Percentiles rank a stretch among this genome's conserved stretches.
Conservation (phyloP, 768 basidiomycete genomes). For the Boletus sp. region DNA sequence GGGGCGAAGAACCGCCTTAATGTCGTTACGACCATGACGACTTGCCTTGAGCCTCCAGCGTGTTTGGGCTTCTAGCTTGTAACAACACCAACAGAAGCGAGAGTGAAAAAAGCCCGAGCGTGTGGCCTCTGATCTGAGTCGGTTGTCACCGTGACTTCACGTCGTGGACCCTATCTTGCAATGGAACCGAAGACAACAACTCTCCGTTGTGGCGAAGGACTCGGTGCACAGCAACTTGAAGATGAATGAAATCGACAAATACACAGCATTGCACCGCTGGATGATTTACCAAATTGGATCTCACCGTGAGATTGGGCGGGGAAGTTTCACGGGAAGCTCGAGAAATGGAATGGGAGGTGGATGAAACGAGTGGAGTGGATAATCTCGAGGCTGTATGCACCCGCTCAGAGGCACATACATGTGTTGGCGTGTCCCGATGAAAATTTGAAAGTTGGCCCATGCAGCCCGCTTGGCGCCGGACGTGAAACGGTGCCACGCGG, state of each 20-base stretch:
- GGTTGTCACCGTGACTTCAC: neutral
- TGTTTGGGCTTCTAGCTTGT: neutral
- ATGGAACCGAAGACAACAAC: conserved; percentile 2
- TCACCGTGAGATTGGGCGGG: neutral
- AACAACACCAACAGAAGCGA: no score
- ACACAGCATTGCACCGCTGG: neutral
- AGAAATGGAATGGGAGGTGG: conserved; percentile 5
- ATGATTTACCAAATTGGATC: neutral
- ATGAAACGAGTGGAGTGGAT: neutral
- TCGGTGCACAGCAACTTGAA: neutral
- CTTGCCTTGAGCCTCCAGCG: conserved; percentile 6
- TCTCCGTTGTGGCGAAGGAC: neutral
- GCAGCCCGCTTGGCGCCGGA: neutral
- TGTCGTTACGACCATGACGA: no score
- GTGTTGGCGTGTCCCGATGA: no score
- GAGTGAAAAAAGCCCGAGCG: neutral
- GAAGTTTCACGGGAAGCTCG: neutral
- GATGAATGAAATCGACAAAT: neutral
- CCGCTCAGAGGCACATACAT: neutral
- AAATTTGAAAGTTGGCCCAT: neutral
- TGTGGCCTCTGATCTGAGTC: neutral
- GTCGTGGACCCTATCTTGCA: neutral
- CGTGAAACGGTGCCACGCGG: neutral
- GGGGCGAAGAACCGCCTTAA: no score
- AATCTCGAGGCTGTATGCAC: neutral